Base-by-base conservation (phyloP, 2,329 filamentous ascomycete species). In the Hypoxylon sp. region DNA sequence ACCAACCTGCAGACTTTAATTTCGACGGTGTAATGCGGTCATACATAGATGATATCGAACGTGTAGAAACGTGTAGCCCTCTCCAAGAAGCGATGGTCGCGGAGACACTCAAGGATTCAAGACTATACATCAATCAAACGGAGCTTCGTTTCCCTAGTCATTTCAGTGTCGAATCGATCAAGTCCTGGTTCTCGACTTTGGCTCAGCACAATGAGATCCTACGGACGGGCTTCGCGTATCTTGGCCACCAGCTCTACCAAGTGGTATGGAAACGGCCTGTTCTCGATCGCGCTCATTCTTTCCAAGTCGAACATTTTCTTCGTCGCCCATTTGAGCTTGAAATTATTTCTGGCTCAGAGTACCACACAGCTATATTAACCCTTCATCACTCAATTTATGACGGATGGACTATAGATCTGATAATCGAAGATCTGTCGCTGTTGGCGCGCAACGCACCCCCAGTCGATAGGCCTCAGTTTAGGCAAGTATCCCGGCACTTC, bases 331-430 rank as follows among this genome's bases (percentile, higher is more conserved):
- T 94, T 13, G 80, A 78, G 14, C 80, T 94, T n/a, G 86, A 92
- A 65, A 79, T 94, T 1, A 64, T 48, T 11, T 63, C 4, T 2
- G 33, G 3, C 44, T 59, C 3, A 62, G 70, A 52, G 60, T 76
- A 2, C 73, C 76, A 33, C 72, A 81, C 3, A 78, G 77, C 65
- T 79, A 87, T 10, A 58, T 93, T 48, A 84, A 91, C 73, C 11
- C 82, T 97, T 0, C 94, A 97, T 76, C 94, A 98, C 79, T 90
- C 93, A 0, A 78, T 97, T 0, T 98, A 97, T 75, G 94, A 98
- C 78, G 94, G 94, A n/a, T 98, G 94, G 94, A 94, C 94, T 0
- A 86, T 94, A 75, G 92, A 97, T 56, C 82, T 95, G 31, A 79
- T 97, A 0, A 73, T 93, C 13, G 81, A 85, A 26, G 93, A 97